phyloP scores from a whole-genome alignment of 441 rosid genomes.

The Gossypium schwendimanii region DNA sequence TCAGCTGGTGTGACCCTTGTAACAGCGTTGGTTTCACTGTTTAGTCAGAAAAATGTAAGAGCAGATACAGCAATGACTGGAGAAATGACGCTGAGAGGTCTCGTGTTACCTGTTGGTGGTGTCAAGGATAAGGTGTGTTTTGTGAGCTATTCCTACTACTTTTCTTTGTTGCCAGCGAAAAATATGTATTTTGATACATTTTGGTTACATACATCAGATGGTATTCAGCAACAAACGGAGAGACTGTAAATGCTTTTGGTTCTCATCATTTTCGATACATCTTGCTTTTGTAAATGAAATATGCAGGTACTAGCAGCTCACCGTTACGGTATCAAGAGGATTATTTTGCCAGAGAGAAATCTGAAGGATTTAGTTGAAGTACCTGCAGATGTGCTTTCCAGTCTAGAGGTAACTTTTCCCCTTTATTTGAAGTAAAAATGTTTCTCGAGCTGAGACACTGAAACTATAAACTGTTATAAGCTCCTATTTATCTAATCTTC shows the following conservation, averaged over 20 bases:
- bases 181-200: not conserved
- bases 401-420: conserved; percentile 62
- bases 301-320: conserved; percentile 93
- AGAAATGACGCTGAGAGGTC: conserved; percentile 97
- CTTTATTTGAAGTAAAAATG: not conserved
- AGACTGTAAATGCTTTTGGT: not conserved
- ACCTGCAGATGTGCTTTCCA: conserved; percentile 70
- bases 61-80: conserved; percentile 99
- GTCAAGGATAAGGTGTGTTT: conserved; percentile 80
- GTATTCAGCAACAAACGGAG: not conserved
- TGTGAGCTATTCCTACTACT: not conserved
- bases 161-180: not conserved
- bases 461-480: not conserved
- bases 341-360: conserved; percentile 90
- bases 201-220: not conserved
- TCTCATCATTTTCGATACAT: not conserved
- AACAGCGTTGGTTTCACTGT: conserved; percentile 84
- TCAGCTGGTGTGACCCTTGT: conserved; percentile 98
- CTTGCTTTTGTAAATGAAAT: not conserved
- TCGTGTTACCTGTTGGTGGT: conserved; percentile 96
- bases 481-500: not conserved
- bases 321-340: conserved; percentile 80
- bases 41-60: conserved; percentile 75
- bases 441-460: not conserved
- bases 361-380: conserved; percentile 91